Conservation (phyloP, 2,329 filamentous ascomycete genomes). For the Penicillium sclerotigenum region DNA sequence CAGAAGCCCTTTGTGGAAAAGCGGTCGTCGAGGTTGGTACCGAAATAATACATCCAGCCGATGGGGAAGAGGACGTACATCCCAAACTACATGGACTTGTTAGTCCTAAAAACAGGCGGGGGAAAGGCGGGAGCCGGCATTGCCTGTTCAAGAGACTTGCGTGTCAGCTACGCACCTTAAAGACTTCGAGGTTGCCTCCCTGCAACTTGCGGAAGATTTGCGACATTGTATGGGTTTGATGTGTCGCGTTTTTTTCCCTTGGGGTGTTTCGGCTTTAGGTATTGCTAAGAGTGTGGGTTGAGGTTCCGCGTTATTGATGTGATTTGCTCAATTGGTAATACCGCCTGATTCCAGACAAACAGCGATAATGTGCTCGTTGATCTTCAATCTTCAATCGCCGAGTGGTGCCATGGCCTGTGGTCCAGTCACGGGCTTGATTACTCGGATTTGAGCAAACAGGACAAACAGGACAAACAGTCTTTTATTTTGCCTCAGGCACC, state of each 20-base stretch:
- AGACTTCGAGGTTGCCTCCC: conserved; percentile 87
- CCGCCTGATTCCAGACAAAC: background rate
- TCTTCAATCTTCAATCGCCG: background rate
- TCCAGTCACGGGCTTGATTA: conserved; percentile 16
- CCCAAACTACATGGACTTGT: conserved; percentile 67
- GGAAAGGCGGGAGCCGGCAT: too few relatives aligned
- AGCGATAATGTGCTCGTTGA: background rate
- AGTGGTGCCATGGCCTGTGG: conserved; percentile 4
- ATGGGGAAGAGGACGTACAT: conserved; percentile 99
- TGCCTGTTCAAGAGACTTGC: background rate
- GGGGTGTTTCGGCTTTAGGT: background rate
- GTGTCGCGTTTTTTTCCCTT: conserved; percentile 2
- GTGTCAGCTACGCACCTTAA: conserved; percentile 65
- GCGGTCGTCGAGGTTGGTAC: conserved; percentile 90
- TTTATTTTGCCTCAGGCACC: background rate
- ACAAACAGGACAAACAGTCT: too few relatives aligned
- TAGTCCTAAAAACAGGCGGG: background rate
- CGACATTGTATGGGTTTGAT: conserved; percentile 32
- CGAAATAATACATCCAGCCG: conserved; percentile 99
- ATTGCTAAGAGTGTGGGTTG: background rate
- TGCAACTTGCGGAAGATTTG: conserved; percentile 58
- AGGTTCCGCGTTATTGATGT: background rate
- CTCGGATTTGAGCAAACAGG: conserved; percentile 11
- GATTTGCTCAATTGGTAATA: background rate
- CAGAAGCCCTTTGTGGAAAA: conserved; percentile 91